A percentile compares a stretch with the other conserved stretches of the same genome.
phyloP scores from a whole-genome alignment of 2,329 filamentous ascomycete species.

The Talaromyces sp. region DNA sequence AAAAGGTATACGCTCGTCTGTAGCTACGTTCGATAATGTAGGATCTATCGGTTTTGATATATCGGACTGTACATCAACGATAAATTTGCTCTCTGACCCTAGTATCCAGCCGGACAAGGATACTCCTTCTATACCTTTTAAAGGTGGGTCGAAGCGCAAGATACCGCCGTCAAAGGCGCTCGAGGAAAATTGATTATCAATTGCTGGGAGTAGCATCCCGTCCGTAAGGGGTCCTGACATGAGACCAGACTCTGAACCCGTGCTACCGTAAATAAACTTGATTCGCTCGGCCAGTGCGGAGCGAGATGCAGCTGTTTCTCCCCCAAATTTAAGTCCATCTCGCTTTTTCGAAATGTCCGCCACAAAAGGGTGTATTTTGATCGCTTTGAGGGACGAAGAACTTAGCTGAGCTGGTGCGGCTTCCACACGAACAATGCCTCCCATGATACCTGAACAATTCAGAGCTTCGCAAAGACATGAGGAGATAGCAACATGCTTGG shows the following conservation, averaged over 20 bases:
- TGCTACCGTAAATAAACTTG: conserved; percentile 63
- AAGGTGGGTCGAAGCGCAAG: conserved; percentile 67
- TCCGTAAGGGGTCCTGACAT: conserved; percentile 84
- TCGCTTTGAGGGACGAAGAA: conserved; percentile 59
- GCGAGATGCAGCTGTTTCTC: conserved; percentile 76
- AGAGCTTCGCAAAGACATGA: conserved; percentile 70
- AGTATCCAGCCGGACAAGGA: conserved; percentile 62
- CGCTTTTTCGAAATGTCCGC: conserved; percentile 53
- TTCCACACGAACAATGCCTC: conserved; percentile 82
- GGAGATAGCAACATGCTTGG: conserved; percentile 75
- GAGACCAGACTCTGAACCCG: conserved; percentile 51
- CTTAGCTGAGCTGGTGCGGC: conserved; percentile 70
- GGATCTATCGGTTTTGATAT: conserved; percentile 60
- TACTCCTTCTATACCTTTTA: conserved; percentile 32
- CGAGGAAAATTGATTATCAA: conserved; percentile 51
- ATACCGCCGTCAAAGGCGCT: conserved; percentile 79
- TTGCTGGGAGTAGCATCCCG: conserved; percentile 70
- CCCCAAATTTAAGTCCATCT: conserved; percentile 76
- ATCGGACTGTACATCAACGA: conserved; percentile 71
- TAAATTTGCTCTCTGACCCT: conserved; percentile 68
- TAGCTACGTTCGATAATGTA: conserved; percentile 29
- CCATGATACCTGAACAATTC: conserved; percentile 68
- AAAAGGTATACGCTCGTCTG: conserved; percentile 55
- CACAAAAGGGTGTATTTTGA: conserved; percentile 80
- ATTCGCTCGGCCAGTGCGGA: conserved; percentile 71